Conservation (phyloP, 2,329 filamentous ascomycete genomes). For the Mollisia scopiformis region DNA sequence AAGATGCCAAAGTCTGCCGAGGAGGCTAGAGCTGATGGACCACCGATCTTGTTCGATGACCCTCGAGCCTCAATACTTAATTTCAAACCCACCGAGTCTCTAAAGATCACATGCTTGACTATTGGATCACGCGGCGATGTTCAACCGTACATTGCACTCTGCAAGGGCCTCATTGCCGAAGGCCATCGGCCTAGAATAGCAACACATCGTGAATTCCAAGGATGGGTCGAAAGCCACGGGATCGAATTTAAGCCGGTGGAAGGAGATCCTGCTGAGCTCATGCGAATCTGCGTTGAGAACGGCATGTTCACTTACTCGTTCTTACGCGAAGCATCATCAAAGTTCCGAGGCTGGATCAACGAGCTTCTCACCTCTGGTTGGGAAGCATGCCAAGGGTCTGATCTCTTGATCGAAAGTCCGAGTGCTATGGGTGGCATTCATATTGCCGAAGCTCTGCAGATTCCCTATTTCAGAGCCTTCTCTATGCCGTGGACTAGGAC, state of each 20-base stretch:
- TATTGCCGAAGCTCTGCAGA: conserved; percentile 88
- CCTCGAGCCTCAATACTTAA: conserved; percentile 84
- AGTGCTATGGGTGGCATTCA: conserved; percentile 98
- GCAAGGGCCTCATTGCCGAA: conserved; percentile 85
- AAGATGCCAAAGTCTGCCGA: conserved; percentile 51
- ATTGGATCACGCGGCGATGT: conserved; percentile 96
- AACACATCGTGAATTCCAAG: conserved; percentile 87
- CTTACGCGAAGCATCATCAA: conserved; percentile 80
- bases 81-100: conserved; percentile 80
- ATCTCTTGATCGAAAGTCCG: conserved; percentile 92
- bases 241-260: conserved; percentile 90
- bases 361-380: conserved; percentile 82
- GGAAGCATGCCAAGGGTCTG: conserved; percentile 80
- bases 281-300: conserved; percentile 95
- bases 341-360: conserved; percentile 95
- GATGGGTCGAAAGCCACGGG: conserved; percentile 88
- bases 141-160: conserved; percentile 95
- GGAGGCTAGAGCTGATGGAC: conserved; percentile 54
- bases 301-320: conserved; percentile 97
- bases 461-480: conserved; percentile 96
- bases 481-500: conserved; percentile 99
- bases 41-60: conserved; percentile 87
- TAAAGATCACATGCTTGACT: conserved; percentile 89
- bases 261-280: conserved; percentile 90
- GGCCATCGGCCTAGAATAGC: conserved; percentile 88